Evolutionary conservation across 257 asterid genomes (phyloP), one percentile per base, ranked within the genome.

Genomic region (Perilla frutescens): DNA sequence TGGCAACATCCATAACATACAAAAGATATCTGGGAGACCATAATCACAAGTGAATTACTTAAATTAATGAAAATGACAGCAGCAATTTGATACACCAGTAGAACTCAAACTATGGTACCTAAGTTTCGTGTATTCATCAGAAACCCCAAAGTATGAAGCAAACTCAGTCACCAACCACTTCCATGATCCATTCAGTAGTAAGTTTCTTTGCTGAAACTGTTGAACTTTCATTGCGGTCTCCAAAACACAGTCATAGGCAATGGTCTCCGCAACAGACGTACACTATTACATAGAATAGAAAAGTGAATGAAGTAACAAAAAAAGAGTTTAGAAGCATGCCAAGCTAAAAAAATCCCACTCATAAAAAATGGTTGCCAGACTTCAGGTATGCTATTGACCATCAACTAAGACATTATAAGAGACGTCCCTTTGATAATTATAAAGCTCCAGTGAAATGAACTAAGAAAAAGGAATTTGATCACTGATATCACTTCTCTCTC

Each of bases 1-100:
- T 94, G 47, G 97, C 99, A 54, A 94, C 99, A 77, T 94, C 99
- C 97, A 94, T 94, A 67, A 91, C 84, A 70, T 91, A 94, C 5
- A 96, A 88, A 84, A 94, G 95, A 77, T 94, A 94, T 75, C 99
- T 94, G 83, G 59, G 71, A 71, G 15, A 75, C 6, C 8, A 62
- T 7, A 76, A 55, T 59, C 20, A 20, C 26, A 62, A 55, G 40
- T 53, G 20, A 64, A 26, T 32, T 8, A 39, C 61, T 7, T 62
- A 43, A 48, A 31, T 56, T 32, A 36, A 9, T 1, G 72, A 31
- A 74, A 55, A 26, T 53, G 8, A 40, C 31, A 41, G 62, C 20
- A 51, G 73, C 6, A 53, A 62, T 12, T 44, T 41, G 20, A 5
- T 43, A 62, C 56, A 60, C 61, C 12, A 40, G 12, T n/a, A 59